Base-by-base conservation (phyloP, 2,329 filamentous ascomycete species). In the Chrysoporthe austroafricana region DNA sequence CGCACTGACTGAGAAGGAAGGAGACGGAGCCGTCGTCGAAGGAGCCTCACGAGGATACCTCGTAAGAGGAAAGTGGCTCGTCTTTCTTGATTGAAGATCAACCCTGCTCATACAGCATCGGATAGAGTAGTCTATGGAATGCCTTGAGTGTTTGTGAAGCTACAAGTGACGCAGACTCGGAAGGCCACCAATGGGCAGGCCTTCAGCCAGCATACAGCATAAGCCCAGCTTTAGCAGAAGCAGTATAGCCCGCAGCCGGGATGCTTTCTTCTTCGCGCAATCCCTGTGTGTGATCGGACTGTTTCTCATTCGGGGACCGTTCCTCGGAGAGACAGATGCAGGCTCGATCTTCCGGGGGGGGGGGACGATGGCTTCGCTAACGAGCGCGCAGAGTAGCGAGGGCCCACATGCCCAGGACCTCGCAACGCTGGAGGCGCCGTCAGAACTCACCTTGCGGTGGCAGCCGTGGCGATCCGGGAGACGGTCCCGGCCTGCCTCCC, bases 341-440 rank as follows among this genome's bases (percentile, higher is more conserved):
- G 56, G 43, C n/a, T 16, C 34, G 16, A 44, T 32, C 60, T 56
- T 34, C 60, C 43, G 43, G 56, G 46, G 21, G 56, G 46, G 21
- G 34, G 36, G 36, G 64, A 61, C 61, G 64, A 69, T 64, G 64
- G 60, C 61, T 64, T 69, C 67, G 67, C 64, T 66, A 36, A 56
- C n/a, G 26, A 42, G 52, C 14, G n/a, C 18, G 54, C 34, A 34
- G 34, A 57, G 36, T 39, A 32, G 32, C 26, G 34, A 57, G 34
- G 54, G 34, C 54, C 54, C 26, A 39, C 54, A 34, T 57, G 26
- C 54, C 11, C 13, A 34, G 36, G 14, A 57, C 14, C 32, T 43
- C 44, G n/a, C 56, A 44, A 52, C 32, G 54, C 46, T 62, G 54
- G 18, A 46, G 34, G 26, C 39, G 63, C 59, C 63, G 62, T 46